phyloP scores from a whole-genome alignment of 331 rosid species.

The Rosa hybrid region DNA sequence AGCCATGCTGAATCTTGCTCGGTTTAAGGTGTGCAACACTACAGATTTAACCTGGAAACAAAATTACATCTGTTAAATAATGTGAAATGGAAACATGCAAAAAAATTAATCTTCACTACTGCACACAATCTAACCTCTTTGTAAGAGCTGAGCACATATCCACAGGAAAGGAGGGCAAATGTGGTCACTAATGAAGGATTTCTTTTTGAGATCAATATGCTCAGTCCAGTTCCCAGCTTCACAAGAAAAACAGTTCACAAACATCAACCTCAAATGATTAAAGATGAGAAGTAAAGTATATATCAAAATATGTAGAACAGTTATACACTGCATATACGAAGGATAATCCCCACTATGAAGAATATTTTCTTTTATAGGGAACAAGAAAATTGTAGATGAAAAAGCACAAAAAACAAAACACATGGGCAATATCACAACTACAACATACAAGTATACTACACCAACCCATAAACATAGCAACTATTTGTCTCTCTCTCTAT shows the following conservation, averaged over 20 bases:
- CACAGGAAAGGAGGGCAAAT: slow-evolving; percentile 90
- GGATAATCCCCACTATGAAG: neutral
- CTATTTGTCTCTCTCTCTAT: neutral
- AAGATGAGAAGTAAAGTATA: slow-evolving; percentile 13
- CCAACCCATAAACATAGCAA: neutral
- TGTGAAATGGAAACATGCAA: slow-evolving; percentile 7
- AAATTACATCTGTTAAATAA: slow-evolving; percentile 28
- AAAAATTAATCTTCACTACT: slow-evolving; percentile 13
- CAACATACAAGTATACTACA: no score
- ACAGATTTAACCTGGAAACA: slow-evolving; percentile 79
- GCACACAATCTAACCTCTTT: slow-evolving; percentile 86
- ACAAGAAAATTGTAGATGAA: neutral
- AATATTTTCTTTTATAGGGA: neutral
- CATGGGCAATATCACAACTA: neutral
- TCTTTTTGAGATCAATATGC: slow-evolving; percentile 75
- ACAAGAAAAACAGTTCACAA: slow-evolving; percentile 33
- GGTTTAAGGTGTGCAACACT: slow-evolving; percentile 90
- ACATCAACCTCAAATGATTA: slow-evolving; percentile 25
- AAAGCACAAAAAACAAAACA: neutral
- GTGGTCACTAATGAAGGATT: slow-evolving; percentile 87
- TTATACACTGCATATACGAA: neutral
- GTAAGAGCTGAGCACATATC: slow-evolving; percentile 88
- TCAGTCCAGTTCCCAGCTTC: slow-evolving; percentile 97
- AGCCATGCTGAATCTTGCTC: slow-evolving; percentile 90
- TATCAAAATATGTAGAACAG: neutral